Conservation (phyloP, 768 basidiomycete genomes). For the Clavaria fumosa region DNA sequence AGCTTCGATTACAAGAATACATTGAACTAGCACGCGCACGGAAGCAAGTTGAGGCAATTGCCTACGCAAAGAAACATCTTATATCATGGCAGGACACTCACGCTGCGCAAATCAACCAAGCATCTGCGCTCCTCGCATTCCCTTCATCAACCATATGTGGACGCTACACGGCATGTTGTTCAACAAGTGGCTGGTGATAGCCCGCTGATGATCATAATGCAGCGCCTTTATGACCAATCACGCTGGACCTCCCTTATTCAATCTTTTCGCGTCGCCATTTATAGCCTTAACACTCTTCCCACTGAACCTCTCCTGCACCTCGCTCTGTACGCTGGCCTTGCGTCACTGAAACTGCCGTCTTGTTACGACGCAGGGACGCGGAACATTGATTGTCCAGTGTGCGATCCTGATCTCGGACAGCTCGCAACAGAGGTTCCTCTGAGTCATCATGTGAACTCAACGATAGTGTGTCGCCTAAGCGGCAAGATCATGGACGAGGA, state of each 20-base stretch:
- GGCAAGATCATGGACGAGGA: constrained; percentile 93
- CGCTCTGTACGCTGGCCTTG: constrained; percentile 81
- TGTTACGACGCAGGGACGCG: constrained; percentile 52
- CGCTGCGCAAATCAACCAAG: constrained; percentile 58
- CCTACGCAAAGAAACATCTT: constrained; percentile 71
- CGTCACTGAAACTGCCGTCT: constrained; percentile 76
- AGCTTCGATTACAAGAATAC: constrained; percentile 88
- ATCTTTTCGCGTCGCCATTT: constrained; percentile 76
- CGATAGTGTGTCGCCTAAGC: constrained; percentile 81
- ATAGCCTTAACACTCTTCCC: constrained; percentile 76
- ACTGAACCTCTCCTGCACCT: constrained; percentile 78
- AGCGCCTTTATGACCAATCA: constrained; percentile 71
- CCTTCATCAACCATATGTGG: constrained; percentile 52
- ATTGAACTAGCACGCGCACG: constrained; percentile 73
- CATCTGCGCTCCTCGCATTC: constrained; percentile 64
- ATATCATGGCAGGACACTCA: constrained; percentile 74
- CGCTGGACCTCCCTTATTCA: constrained; percentile 66
- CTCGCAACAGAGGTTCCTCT: constrained; percentile 79
- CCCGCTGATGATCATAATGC: too few species aligned
- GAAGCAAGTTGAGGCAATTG: constrained; percentile 61
- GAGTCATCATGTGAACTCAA: constrained; percentile 91
- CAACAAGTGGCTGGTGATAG: constrained; percentile 4
- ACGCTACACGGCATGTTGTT: constrained; percentile 55
- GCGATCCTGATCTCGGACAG: constrained; percentile 56
- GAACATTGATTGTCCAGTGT: constrained; percentile 86